Evolutionary conservation across 2,329 filamentous ascomycete genomes (phyloP), one percentile per base, ranked within the genome.

Genomic region (Penicillium oxalicum): DNA sequence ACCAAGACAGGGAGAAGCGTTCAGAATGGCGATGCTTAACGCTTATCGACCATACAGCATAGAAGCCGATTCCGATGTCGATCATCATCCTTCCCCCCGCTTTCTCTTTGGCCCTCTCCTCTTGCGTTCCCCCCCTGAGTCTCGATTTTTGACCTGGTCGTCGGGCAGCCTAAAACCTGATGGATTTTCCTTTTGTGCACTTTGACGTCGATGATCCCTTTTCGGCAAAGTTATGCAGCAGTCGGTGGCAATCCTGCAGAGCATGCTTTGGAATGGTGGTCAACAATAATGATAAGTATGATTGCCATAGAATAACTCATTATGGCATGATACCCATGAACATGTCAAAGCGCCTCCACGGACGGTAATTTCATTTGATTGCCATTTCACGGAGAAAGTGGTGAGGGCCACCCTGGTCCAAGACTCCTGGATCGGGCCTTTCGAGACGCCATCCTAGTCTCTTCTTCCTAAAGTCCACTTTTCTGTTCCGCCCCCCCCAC

Each of bases 361-460:
- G 29, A 35, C 29, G 11, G 4, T 24, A 38, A 13, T 8, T 24
- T 13, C 8, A 41, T 34, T n/a, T 33, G 32, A 33, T 43, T 26
- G 40, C 29, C 4, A 32, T 25, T 35, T 43, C 28, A 43, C 18
- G 4, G 9, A 28, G 5, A 34, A 38, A 38, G 13, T 9, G 6
- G 24, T 4, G 2, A 38, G 24, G 35, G 13, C 9, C 36, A 9
- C 40, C 40, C 41, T 24, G 41, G 41, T 36, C 32, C 9, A 26
- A 13, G 7, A 13, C n/a, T 25, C 6, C 32, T 24, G 7, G 26
- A 35, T 44, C 33, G 47, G 45, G 35, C 38, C 28, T 35, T 50
- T 40, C 39, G 25, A 39, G 44, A 53, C 44, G 50, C 50, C 45
- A 53, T 50, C 24, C 25, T 28, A 42, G 18, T 25, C 13, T 25